phyloP scores from a whole-genome alignment of 352 stramenopile genomes.

The Pythium biforme region DNA sequence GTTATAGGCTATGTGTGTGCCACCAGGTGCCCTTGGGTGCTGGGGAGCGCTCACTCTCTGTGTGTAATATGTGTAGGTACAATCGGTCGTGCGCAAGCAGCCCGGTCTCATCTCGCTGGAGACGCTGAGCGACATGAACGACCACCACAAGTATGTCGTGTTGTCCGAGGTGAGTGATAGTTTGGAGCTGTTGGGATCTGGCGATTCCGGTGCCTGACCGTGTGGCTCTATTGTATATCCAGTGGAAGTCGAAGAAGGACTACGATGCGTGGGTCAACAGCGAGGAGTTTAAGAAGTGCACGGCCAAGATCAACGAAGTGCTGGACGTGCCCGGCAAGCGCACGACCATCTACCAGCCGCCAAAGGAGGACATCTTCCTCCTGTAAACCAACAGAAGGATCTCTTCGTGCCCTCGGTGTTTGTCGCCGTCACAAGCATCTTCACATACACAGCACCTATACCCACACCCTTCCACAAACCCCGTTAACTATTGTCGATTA shows the following conservation, averaged over 20 bases:
- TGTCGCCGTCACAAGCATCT: too few species aligned
- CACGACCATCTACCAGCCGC: conserved; percentile 80
- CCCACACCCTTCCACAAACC: too few species aligned
- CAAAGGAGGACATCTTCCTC: conserved; percentile 85
- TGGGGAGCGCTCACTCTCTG: too few species aligned
- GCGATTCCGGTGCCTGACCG: background rate
- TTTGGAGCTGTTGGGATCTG: too few species aligned
- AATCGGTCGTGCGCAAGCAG: conserved; percentile 71
- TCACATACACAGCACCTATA: background rate
- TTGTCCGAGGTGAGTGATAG: conserved; percentile 61
- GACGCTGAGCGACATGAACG: conserved; percentile 76
- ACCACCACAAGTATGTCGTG: conserved; percentile 89
- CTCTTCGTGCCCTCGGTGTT: background rate
- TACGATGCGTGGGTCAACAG: conserved; percentile 78
- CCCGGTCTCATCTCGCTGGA: conserved; percentile 78
- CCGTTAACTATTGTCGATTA: conserved; percentile 26
- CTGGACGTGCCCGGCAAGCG: conserved; percentile 84
- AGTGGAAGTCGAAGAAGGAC: conserved; percentile 82
- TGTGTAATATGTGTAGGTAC: conserved; percentile 40
- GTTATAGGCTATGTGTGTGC: too few species aligned
- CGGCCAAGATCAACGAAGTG: conserved; percentile 82
- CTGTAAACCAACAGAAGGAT: conserved; percentile 33
- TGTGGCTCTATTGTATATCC: background rate
- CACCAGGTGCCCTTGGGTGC: too few species aligned
- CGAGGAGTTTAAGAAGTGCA: conserved; percentile 80